Conservation (phyloP, 176 grass and related monocot genomes). For the Ensete glaucum region DNA sequence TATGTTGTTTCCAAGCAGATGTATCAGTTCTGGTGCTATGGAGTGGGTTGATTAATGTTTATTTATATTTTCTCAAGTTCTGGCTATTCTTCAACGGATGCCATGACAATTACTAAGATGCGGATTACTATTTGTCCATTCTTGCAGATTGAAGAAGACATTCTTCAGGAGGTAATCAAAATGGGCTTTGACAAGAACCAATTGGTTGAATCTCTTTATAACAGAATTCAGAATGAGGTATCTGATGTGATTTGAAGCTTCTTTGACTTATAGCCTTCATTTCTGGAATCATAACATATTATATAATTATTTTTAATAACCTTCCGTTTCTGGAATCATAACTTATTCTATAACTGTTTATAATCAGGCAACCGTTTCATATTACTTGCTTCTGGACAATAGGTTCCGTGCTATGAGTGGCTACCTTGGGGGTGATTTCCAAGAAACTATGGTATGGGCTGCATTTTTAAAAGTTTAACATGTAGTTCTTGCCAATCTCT, state of each 20-base stretch:
- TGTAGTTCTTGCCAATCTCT: not conserved
- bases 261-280: not conserved
- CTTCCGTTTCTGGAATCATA: not conserved
- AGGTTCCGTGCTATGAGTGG: constrained; percentile 72
- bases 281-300: not conserved
- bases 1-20: not conserved
- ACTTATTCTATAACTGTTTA: not conserved
- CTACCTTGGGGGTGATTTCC: constrained; percentile 79
- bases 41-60: too few species aligned
- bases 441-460: constrained; percentile 61
- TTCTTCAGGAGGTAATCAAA: constrained; percentile 61
- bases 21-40: too few species aligned
- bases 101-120: not conserved
- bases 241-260: not conserved
- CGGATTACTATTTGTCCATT: constrained; percentile 10
- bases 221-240: constrained; percentile 86
- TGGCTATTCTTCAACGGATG: not conserved
- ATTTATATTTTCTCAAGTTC: too few species aligned
- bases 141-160: constrained; percentile 86
- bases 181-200: constrained; percentile 81
- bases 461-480: not conserved
- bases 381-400: constrained; percentile 96
- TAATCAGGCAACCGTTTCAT: constrained; percentile 79
- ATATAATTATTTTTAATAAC: too few species aligned
- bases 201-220: constrained; percentile 71